Base-by-base conservation (phyloP, 2,329 filamentous ascomycete genomes). In the Chrysosporium keratinophilum region DNA sequence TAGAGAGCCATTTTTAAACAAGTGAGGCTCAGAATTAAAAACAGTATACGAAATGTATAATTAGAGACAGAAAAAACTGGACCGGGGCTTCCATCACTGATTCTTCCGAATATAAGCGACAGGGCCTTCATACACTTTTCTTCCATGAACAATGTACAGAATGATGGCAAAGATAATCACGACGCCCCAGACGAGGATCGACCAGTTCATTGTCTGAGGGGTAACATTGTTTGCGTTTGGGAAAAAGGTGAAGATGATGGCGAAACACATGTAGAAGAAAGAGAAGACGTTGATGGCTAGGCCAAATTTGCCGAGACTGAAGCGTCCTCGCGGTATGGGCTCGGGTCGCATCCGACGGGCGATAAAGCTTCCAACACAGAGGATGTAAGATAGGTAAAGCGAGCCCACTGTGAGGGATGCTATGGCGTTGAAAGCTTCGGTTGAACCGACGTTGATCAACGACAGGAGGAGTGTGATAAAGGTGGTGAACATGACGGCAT, bases 391-490 rank as follows among this genome's bases (percentile, higher is more conserved):
- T 3, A 68, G 57, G 52, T 67, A 69, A 20, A 72, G 62, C 2
- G 66, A 62, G 34, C 68, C 62, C 20, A 67, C 67, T 15, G 66
- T 66, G 14, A 74, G 61, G 9, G 71, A 65, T 5, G 68, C 64
- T 28, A 73, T 66, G 12, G 70, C 71, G 31, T 63, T 66, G 19
- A 74, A 67, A 0, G 70, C 72, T 1, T 67, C 64, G 3, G 65
- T 65, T 14, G 66, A 68, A 19, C 68, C 70, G 50, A 75, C 64
- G 54, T 69, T 68, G 49, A 71, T 69, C 12, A 69, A 57, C 0
- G 64, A 63, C 0, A 69, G 59, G 3, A 67, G 62, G 19, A 63
- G 62, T 42, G 63, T 62, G 43, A 60, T 52, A 3, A 65, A 46
- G 3, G 60, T 60, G 12, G 63, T 64, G 14, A 62, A 62, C 5